Conservation (phyloP, 306 rosid genomes). For the Cicer judaicum region DNA sequence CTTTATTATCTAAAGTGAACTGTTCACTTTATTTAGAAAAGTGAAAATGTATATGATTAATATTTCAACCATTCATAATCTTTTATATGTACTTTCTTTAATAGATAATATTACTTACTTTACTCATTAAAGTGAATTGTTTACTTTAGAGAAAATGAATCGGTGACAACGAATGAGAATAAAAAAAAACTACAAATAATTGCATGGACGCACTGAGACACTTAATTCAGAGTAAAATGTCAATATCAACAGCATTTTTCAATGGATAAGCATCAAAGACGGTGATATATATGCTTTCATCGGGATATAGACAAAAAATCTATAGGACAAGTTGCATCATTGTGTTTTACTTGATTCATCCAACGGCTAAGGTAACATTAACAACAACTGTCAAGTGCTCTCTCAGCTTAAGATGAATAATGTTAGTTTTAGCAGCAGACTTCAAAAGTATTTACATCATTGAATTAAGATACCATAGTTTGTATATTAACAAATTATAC, state of each 20-base stretch:
- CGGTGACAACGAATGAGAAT: no score
- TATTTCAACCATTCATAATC: no score
- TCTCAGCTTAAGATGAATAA: neutral
- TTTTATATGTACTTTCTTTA: no score
- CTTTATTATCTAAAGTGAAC: no score
- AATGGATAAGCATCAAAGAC: neutral
- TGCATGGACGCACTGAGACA: neutral
- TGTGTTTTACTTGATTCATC: neutral
- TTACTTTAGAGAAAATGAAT: no score
- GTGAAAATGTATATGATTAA: no score
- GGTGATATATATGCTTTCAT: neutral
- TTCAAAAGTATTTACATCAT: slow-evolving; percentile 14
- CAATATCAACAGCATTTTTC: neutral
- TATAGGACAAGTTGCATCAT: neutral
- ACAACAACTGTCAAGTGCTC: neutral
- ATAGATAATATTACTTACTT: no score
- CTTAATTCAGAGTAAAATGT: neutral
- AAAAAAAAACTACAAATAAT: neutral
- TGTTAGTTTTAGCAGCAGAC: neutral
- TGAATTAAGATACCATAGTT: neutral
- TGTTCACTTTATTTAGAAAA: no score
- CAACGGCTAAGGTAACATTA: neutral
- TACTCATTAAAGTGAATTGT: no score
- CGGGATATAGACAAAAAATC: neutral
- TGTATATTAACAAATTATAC: slow-evolving; percentile 30